Percentiles rank a stretch among this genome's conserved stretches.
Evolutionary conservation across 1,284 basidiomycete species (phyloP).

Genomic region (Boletus semigastroideus): DNA sequence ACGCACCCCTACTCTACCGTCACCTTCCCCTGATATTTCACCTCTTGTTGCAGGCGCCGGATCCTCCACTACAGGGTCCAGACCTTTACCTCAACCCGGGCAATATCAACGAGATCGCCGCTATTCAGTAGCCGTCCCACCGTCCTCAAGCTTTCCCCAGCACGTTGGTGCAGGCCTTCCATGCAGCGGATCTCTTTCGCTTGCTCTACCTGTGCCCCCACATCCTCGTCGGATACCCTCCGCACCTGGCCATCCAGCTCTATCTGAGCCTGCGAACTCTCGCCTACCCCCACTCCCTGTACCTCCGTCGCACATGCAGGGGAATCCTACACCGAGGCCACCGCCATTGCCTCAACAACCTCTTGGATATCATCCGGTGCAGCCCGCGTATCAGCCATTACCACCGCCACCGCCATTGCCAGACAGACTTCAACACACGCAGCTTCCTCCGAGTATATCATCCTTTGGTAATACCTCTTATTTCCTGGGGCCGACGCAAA

Average conservation of each 20-base stretch:
- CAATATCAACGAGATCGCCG: conserved; percentile 35
- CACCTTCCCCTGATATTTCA: conserved; percentile 31
- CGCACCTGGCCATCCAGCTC: conserved; percentile 25
- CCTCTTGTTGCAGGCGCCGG: conserved; percentile 35
- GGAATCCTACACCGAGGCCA: conserved; percentile 28
- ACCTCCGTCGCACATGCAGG: conserved; percentile 27
- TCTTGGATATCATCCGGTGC: conserved; percentile 32
- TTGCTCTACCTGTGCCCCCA: conserved; percentile 18
- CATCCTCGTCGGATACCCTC: conserved; percentile 32
- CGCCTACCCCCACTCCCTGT: conserved; percentile 30
- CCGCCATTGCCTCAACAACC: conserved; percentile 43
- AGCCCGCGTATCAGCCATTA: conserved; percentile 38
- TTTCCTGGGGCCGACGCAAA: conserved; percentile 43
- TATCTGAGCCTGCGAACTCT: conserved; percentile 18
- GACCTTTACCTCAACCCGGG: conserved; percentile 54
- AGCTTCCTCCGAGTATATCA: conserved; percentile 30
- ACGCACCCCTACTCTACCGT: conserved; percentile 34
- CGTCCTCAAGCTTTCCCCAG: conserved; percentile 33
- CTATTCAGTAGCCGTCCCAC: conserved; percentile 37
- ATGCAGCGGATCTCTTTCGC: conserved; percentile 20
- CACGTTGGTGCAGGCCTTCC: conserved; percentile 20
- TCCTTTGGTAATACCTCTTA: conserved; percentile 31
- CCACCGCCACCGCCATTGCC: conserved; percentile 38
- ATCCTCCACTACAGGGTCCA: conserved; percentile 41
- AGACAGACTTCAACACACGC: conserved; percentile 23